phyloP scores from a whole-genome alignment of 371 early-diverging fungal genomes.

The Mycotypha africana region DNA sequence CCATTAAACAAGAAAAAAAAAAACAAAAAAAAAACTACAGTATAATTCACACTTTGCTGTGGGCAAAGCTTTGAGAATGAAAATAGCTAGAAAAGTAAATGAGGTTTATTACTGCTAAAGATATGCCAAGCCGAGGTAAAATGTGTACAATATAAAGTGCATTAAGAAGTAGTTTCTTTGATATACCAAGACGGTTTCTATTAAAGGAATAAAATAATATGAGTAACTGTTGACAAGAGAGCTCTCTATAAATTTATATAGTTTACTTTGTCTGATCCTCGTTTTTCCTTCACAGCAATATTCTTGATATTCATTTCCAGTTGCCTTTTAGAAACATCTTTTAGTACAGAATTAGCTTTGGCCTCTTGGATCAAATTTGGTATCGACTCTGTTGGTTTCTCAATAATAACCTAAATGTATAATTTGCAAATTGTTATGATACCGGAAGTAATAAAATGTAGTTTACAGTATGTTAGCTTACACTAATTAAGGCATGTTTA shows the following conservation, averaged over 20 bases:
- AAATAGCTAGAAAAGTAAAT: no score
- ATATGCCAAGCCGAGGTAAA: no score
- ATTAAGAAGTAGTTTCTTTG: slow-evolving; percentile 4
- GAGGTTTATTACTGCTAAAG: no score
- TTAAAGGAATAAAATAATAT: neutral
- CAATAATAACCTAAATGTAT: slow-evolving; percentile 26
- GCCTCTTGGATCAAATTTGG: slow-evolving; percentile 21
- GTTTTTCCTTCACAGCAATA: slow-evolving; percentile 45
- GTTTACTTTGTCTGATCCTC: slow-evolving; percentile 44
- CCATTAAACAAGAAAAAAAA: no score
- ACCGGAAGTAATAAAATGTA: neutral
- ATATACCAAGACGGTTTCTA: slow-evolving; percentile 17
- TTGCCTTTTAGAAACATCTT: slow-evolving; percentile 33
- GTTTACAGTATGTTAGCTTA: no score
- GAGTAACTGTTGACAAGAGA: neutral
- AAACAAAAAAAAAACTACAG: no score
- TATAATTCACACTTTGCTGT: no score
- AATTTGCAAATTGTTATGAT: neutral
- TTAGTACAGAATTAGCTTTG: slow-evolving; percentile 13
- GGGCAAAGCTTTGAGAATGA: no score
- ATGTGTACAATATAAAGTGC: no score
- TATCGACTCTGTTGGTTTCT: slow-evolving; percentile 28
- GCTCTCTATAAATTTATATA: neutral
- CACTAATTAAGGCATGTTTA: slow-evolving; percentile 26
- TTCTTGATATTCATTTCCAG: slow-evolving; percentile 44